Evolutionary conservation across 768 basidiomycete genomes (phyloP), one percentile per base, ranked within the genome.

Genomic region (Collybia nuda): DNA sequence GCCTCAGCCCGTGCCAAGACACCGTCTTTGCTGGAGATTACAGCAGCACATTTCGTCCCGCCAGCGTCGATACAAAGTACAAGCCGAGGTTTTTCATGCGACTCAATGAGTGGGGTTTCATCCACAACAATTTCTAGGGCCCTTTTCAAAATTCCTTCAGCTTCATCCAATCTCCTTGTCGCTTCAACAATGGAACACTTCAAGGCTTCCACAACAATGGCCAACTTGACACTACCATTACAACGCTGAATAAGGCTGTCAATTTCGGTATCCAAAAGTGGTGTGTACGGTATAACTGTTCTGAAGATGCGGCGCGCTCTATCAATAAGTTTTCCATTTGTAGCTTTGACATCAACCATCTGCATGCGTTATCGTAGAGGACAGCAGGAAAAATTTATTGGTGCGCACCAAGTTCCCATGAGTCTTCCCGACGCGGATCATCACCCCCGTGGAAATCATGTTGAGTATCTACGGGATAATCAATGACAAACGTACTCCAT

Each of bases 361-460:
- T 71, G 17, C 2, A 14, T 5, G 12, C 3, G 3, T 32, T 11
- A 32, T 9, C 12, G 28, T 11, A 2, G 32, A 14, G 14, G 14
- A 2, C 15, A 1, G 18, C 18, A 11, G 28, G 40, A 24, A 22
- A 38, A 7, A 40, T 18, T 19, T 15, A 19, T 11, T 14, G 28
- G 37, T 9, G 51, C 64, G 32, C 48, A 67, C 69, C 44, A 68
- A 28, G 50, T 71, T 71, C 7, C 69, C 67, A 47, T 64, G 67
- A 1, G 68, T 71, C 50, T 67, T 68, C 7, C 69, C 69, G 22
- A 69, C 58, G 37, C 64, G 59, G 38, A 71, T 60, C 58, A 68
- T 68, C 0, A 68, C 57, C 0, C 65, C 67, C 2, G 68, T 69
- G 19, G 68, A 69, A 14, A 69, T 67, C 68, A 69, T 71, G 45